Evolutionary conservation across 2,329 filamentous ascomycete genomes (phyloP).

Genomic region (Trichocomaceae sp.): DNA sequence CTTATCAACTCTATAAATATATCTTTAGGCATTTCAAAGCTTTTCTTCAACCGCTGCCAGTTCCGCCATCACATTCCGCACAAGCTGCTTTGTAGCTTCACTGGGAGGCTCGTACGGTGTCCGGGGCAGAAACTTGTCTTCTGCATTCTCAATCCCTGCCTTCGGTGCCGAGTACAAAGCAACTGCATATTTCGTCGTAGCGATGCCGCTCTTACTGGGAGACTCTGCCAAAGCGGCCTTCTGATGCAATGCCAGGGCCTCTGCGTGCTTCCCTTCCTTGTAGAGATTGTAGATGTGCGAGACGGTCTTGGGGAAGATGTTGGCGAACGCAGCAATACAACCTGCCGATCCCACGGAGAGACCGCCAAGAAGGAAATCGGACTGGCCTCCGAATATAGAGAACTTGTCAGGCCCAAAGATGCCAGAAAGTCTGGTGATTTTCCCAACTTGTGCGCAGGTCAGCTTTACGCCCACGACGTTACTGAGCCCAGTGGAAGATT

Average conservation of each 20-base stretch:
- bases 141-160: constrained; percentile 56
- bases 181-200: constrained; percentile 62
- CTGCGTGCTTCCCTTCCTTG: constrained; percentile 48
- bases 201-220: constrained; percentile 60
- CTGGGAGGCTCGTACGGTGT: constrained; percentile 52
- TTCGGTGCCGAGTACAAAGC: constrained; percentile 52
- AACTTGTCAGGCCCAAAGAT: constrained; percentile 52
- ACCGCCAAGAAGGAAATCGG: constrained; percentile 60
- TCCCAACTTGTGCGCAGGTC: constrained; percentile 57
- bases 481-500: constrained; percentile 20
- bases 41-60: constrained; percentile 36
- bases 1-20: too few species aligned
- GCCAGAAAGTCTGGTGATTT: constrained; percentile 52
- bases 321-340: constrained; percentile 53
- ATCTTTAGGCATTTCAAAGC: constrained; percentile 12
- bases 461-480: constrained; percentile 61
- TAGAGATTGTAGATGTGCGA: constrained; percentile 57
- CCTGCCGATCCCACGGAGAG: constrained; percentile 49
- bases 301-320: constrained; percentile 52
- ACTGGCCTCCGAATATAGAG: constrained; percentile 64
- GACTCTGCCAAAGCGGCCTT: constrained; percentile 60
- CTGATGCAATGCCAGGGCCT: constrained; percentile 56
- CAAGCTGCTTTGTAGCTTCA: constrained; percentile 40
- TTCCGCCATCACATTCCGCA: constrained; percentile 36
- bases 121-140: constrained; percentile 53